A percentile compares a stretch with the other conserved stretches of the same genome.
These are phyloP conservation scores for Heterobasidion irregulare DNA, from an alignment of 1,284 basidiomycete genomes.

Conservation along the genomic window DNA sequence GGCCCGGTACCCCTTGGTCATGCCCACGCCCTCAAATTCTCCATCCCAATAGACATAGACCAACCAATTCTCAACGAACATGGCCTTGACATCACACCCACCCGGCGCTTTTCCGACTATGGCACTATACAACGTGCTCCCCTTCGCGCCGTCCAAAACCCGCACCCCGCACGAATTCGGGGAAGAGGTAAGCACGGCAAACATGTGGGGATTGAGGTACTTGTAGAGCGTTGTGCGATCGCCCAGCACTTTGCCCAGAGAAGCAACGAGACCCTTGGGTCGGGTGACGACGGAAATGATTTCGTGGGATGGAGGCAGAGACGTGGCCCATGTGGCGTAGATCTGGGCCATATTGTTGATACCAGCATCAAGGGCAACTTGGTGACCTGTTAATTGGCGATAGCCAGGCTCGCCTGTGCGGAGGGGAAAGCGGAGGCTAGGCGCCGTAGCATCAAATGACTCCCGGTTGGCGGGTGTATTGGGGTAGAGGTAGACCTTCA, in stretches of 20 bases:
- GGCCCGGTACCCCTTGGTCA: conserved; percentile 61
- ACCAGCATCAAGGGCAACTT: conserved; percentile 33
- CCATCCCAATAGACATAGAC: conserved; percentile 78
- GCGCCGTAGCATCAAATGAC: conserved; percentile 33
- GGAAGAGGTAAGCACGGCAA: conserved; percentile 51
- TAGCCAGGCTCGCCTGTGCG: conserved; percentile 31
- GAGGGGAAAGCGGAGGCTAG: conserved; percentile 48
- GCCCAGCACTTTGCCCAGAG: conserved; percentile 77
- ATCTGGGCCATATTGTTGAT: conserved; percentile 42
- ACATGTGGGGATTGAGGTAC: conserved; percentile 82
- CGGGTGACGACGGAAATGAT: conserved; percentile 42
- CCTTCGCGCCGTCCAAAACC: conserved; percentile 74
- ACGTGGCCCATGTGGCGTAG: conserved; percentile 58
- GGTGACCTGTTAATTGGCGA: conserved; percentile 48
- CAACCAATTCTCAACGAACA: conserved; percentile 89
- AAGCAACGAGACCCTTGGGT: conserved; percentile 53
- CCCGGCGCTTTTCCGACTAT: conserved; percentile 33
- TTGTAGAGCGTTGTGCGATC: conserved; percentile 91
- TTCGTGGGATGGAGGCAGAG: conserved; percentile 45
- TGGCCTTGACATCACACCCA: conserved; percentile 58
- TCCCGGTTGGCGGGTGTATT: conserved; percentile 34
- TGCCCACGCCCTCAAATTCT: conserved; percentile 35
- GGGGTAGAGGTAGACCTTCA: conserved; percentile 58
- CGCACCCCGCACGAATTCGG: conserved; percentile 53
- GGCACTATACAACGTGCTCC: conserved; percentile 64